phyloP scores from a whole-genome alignment of 2,329 filamentous ascomycete genomes.

The Monosporascus sp. region DNA sequence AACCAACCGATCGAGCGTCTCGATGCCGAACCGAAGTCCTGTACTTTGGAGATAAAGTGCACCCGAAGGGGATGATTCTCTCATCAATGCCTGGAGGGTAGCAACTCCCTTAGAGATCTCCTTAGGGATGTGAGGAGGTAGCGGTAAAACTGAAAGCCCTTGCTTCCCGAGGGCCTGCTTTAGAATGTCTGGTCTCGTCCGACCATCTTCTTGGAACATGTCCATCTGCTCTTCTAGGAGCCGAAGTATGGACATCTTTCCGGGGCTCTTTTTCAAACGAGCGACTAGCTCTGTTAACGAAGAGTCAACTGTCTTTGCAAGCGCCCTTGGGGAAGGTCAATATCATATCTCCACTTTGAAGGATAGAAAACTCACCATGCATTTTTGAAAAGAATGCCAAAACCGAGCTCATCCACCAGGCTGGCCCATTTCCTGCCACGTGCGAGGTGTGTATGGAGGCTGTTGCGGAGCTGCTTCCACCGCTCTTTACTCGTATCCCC shows the following conservation, averaged over 20 bases:
- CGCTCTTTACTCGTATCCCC: not conserved
- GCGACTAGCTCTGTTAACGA: not conserved
- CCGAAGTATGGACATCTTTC: not conserved
- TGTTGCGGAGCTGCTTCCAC: not conserved
- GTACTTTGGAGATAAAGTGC: not conserved
- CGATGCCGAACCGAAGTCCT: not conserved
- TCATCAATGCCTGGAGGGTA: not conserved
- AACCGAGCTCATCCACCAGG: constrained; percentile 1
- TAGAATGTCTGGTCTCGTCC: not conserved
- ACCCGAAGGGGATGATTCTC: not conserved
- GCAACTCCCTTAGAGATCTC: not conserved
- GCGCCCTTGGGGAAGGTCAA: not conserved
- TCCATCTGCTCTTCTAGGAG: constrained; percentile 1
- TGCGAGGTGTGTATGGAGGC: not conserved
- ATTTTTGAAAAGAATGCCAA: constrained; percentile 3
- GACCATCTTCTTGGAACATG: not conserved
- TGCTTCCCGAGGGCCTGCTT: not conserved
- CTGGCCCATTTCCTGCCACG: constrained; percentile 3
- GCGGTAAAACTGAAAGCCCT: not conserved
- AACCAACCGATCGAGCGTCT: not conserved
- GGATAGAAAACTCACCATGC: not conserved
- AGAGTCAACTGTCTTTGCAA: not conserved
- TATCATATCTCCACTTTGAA: not conserved
- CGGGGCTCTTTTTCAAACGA: not conserved
- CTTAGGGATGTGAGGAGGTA: not conserved